Base-by-base conservation (phyloP, 192 early-diverging fungal species). In the Umbelopsis sp. region DNA sequence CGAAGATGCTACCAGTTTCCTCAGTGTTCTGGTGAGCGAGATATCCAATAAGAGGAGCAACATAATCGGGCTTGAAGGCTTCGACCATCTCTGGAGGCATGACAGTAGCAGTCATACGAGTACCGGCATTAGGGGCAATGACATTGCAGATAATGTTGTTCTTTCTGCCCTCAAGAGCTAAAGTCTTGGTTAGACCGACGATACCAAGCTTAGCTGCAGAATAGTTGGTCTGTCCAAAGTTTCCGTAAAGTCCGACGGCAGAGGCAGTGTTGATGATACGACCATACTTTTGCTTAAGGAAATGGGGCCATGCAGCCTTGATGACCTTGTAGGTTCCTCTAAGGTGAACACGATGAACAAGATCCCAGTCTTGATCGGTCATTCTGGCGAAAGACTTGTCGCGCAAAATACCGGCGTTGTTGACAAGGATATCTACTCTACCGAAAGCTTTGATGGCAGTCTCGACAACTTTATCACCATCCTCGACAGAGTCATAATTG, bases 401-500 rank as follows among this genome's bases (percentile, higher is more conserved):
- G 71, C 96, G 90, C 66, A 99, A 84, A 65, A 99, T 97, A 71
- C 97, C 97, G 22, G 97, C 97, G 74, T 99, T 99, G 89, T 99
- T 99, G 74, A 99, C 87, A 25, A 99, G 71, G 69, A 99, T 81
- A 70, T 93, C 92, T 65, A 93, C 72, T 11, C 91, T 88, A 8
- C 92, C 92, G 83, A 91, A 93, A 20, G 89, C 89, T 76, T 92
- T 86, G 70, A 98, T 84, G 7, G 96, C 97, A 7, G 97, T 96
- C 45, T 94, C 92, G 34, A 98, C 89, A 11, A 98, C 80, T 80
- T 92, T 91, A 8, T 99, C 96, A 54, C 97, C 97, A n/a, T 97
- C 92, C 77, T 97, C 96, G 24, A 99, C 97, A 26, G 97, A 99
- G 80, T 96, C 91, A 81, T 92, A 90, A 76, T 90, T 91, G 74